Conservation (phyloP, 495 filamentous ascomycete species). For the Tuber borchii region DNA sequence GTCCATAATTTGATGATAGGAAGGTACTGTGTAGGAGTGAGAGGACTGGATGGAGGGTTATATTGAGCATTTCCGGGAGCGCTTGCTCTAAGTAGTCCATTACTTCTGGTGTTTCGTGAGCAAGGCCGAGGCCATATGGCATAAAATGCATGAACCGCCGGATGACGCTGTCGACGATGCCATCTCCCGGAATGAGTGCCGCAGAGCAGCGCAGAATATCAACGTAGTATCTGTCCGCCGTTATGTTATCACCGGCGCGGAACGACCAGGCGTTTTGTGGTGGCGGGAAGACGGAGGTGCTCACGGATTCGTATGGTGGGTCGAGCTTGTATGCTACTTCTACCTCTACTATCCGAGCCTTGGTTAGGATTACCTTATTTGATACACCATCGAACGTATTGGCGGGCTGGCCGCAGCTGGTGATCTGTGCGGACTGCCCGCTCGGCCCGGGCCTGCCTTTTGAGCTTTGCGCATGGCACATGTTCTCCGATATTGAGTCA, state of each 20-base stretch:
- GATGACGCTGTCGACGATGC: constrained; percentile 29
- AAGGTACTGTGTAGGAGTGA: constrained; percentile 22
- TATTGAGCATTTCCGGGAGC: constrained; percentile 28
- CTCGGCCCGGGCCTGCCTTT: constrained; percentile 12
- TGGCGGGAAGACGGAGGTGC: constrained; percentile 14
- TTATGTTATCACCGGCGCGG: constrained; percentile 25
- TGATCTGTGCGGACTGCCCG: constrained; percentile 19
- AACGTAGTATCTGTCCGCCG: constrained; percentile 22
- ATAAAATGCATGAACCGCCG: constrained; percentile 31
- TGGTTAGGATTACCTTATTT: constrained; percentile 10
- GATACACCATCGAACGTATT: constrained; percentile 4
- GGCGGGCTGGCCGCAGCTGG: constrained; percentile 18
- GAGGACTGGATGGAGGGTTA: constrained; percentile 24
- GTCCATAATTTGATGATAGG: constrained; percentile 26
- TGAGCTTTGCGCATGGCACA: constrained; percentile 24
- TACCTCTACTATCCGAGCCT: constrained; percentile 14
- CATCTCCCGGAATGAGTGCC: constrained; percentile 27
- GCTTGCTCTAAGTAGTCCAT: constrained; percentile 15
- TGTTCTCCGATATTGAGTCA: constrained; percentile 6
- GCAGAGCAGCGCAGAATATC: constrained; percentile 23
- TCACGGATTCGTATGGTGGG: constrained; percentile 24
- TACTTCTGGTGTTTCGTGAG: neutral
- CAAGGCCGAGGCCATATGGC: constrained; percentile 24
- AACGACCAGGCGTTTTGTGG: constrained; percentile 23
- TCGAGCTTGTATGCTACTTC: constrained; percentile 33